Percentiles rank a stretch among this genome's conserved stretches.
Evolutionary conservation across 176 grass and related monocot species (phyloP).

Genomic region (Hordeum vulgare): MorexV3_pseudomolecules_assembly NC_058524.1:407370796-407371295

Average conservation of each 20-base stretch:
- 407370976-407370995: not conserved
- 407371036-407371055: not conserved
- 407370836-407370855: not conserved
- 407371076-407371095: not conserved
- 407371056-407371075: not conserved
- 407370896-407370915: not conserved
- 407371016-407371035: not conserved
- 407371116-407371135: not conserved
- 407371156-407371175: too few relatives aligned
- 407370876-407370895: not conserved
- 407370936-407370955: not conserved
- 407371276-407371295: not conserved
- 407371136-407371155: too few relatives aligned
- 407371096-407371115: not conserved
- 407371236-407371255: not conserved
- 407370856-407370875: slow-evolving; percentile 1
- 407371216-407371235: not conserved
- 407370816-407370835: not conserved
- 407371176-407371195: too few relatives aligned
- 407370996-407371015: not conserved
- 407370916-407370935: not conserved
- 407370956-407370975: not conserved
- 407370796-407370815: not conserved
- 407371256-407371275: not conserved
- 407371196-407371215: slow-evolving; percentile 12